Evolutionary conservation across 2,329 filamentous ascomycete genomes (phyloP).

Genomic region (Pezicula radicicola): DNA sequence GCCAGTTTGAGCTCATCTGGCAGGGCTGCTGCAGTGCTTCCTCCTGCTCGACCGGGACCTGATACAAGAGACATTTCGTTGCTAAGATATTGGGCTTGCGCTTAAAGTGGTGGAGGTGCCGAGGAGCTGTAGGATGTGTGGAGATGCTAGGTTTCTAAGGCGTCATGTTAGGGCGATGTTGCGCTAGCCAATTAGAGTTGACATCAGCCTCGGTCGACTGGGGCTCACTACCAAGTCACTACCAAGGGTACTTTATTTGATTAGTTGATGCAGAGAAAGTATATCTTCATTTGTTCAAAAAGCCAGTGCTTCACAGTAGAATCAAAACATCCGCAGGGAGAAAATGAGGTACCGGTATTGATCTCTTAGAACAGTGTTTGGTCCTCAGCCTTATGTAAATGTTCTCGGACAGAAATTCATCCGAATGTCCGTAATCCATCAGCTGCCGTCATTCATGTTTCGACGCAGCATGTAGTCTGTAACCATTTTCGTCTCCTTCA

Average conservation of each 20-base stretch:
- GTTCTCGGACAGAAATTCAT: no score
- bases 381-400: no score
- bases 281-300: neutral
- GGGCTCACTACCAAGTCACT: neutral
- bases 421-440: no score
- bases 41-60: conserved; percentile 25
- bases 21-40: conserved; percentile 9
- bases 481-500: no score
- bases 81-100: neutral
- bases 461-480: no score
- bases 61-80: conserved; percentile 28
- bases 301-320: no score
- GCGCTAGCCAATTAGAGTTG: conserved; percentile 7
- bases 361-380: no score
- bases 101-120: neutral
- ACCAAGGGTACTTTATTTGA: neutral
- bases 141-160: neutral
- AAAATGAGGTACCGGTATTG: no score
- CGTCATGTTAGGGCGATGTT: neutral
- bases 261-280: neutral
- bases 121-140: neutral
- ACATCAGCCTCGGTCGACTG: conserved; percentile 4
- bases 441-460: no score
- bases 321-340: no score
- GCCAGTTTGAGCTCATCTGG: conserved; percentile 30